A percentile compares a stretch with the other conserved stretches of the same genome.
These are phyloP conservation scores for Fremontodendron californicum DNA, from an alignment of 345 rosid species.

Conservation along the genomic window DNA sequence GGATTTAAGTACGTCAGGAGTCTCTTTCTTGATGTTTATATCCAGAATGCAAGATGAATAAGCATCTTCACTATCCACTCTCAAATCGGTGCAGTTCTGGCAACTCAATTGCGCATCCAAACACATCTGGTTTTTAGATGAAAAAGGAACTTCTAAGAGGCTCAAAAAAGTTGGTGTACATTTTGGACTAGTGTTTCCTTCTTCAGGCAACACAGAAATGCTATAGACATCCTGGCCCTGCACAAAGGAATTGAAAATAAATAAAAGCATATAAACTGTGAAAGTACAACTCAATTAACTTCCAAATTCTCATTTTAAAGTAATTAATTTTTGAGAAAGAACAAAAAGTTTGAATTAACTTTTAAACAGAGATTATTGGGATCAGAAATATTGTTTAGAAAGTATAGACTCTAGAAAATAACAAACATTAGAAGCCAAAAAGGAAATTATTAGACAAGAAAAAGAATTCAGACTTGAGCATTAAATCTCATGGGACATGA, in stretches of 20 bases:
- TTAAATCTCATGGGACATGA: background rate
- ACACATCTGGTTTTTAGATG: slow-evolving; percentile 43
- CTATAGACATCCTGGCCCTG: slow-evolving; percentile 62
- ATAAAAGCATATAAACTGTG: background rate
- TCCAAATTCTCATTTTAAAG: background rate
- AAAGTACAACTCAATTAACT: background rate
- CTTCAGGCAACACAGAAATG: slow-evolving; percentile 60
- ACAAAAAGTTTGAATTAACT: background rate
- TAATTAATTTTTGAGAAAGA: slow-evolving; percentile 1
- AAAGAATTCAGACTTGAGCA: background rate
- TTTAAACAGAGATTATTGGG: background rate
- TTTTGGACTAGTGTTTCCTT: slow-evolving; percentile 34
- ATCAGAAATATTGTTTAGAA: background rate
- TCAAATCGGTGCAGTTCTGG: slow-evolving; percentile 56
- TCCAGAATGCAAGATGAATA: too few relatives aligned
- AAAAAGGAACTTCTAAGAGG: too few relatives aligned
- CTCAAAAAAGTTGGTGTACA: slow-evolving; percentile 50
- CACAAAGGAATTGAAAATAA: slow-evolving; percentile 12
- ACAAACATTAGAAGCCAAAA: background rate
- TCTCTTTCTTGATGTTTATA: slow-evolving; percentile 56
- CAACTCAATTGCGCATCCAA: slow-evolving; percentile 42
- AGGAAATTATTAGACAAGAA: background rate
- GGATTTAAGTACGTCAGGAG: slow-evolving; percentile 32
- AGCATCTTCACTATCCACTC: slow-evolving; percentile 46
- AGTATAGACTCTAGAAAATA: background rate